phyloP scores from a whole-genome alignment of 78 protist species.

The Dictyostelium intermedium region DNA sequence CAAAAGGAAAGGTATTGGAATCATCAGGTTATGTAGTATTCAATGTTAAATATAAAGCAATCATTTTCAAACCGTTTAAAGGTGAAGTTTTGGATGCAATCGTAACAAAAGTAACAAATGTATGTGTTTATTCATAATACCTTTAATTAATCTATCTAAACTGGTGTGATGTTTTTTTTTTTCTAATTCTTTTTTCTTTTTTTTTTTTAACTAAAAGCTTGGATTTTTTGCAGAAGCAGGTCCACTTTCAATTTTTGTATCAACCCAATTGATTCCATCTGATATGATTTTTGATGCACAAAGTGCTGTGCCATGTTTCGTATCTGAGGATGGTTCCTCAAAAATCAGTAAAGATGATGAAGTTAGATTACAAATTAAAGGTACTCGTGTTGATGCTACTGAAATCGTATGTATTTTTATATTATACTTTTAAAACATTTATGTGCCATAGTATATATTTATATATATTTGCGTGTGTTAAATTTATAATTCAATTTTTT shows the following conservation, averaged over 20 bases:
- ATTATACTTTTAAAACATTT: too few species aligned
- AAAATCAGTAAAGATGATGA: slow-evolving; percentile 65
- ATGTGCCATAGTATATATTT: too few species aligned
- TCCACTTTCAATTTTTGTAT: slow-evolving; percentile 72
- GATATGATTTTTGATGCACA: slow-evolving; percentile 76
- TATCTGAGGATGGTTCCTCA: slow-evolving; percentile 66
- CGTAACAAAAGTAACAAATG: slow-evolving; percentile 85
- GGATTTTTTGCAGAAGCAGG: slow-evolving; percentile 84
- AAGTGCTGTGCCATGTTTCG: slow-evolving; percentile 70
- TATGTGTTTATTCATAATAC: neutral
- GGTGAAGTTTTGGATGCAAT: slow-evolving; percentile 89
- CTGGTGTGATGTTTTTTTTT: too few species aligned
- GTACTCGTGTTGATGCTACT: slow-evolving; percentile 74
- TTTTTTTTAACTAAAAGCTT: slow-evolving; percentile 17
- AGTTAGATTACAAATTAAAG: slow-evolving; percentile 79
- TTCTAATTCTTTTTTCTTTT: too few species aligned
- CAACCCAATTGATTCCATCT: slow-evolving; percentile 63
- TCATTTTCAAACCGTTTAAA: slow-evolving; percentile 89
- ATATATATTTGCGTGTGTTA: too few species aligned
- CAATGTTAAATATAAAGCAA: slow-evolving; percentile 79
- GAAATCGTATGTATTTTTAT: slow-evolving; percentile 64
- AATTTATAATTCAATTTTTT: neutral
- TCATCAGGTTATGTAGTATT: slow-evolving; percentile 81
- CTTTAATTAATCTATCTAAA: too few species aligned
- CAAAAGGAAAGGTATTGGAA: slow-evolving; percentile 83